Percentiles rank a stretch among this genome's conserved stretches.
These are phyloP conservation scores for Smittium mucronatum DNA, from an alignment of 371 early-diverging fungal genomes.

Conservation along the genomic window DNA sequence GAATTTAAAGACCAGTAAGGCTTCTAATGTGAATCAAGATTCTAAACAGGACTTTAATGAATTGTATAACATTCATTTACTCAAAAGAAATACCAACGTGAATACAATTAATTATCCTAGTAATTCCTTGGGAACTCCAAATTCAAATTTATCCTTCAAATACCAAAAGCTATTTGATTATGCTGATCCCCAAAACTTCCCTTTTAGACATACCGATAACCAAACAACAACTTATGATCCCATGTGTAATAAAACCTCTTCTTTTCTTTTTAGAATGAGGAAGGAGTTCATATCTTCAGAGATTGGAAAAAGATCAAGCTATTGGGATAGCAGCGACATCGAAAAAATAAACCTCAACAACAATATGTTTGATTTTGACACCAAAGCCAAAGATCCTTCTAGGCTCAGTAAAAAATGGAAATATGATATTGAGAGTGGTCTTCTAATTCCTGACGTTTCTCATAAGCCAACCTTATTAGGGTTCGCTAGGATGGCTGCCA, in stretches of 20 bases:
- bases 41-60: too few species aligned
- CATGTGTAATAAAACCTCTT: background rate
- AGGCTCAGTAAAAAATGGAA: slow-evolving; percentile 12
- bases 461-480: slow-evolving; percentile 51
- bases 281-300: background rate
- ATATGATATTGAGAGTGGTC: slow-evolving; percentile 31
- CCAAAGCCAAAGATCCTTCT: background rate
- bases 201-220: background rate
- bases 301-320: slow-evolving; percentile 3
- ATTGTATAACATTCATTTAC: background rate
- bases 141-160: background rate
- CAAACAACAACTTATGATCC: background rate
- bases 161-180: background rate
- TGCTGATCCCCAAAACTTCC: background rate
- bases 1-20: background rate
- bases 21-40: background rate
- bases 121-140: background rate
- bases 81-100: background rate
- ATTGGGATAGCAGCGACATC: background rate
- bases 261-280: background rate
- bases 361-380: background rate
- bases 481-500: slow-evolving; percentile 62
- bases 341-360: background rate
- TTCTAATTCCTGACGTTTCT: slow-evolving; percentile 49
- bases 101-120: background rate